Conservation (phyloP, 192 early-diverging fungal species). For the Entomortierella lignicola region DNA sequence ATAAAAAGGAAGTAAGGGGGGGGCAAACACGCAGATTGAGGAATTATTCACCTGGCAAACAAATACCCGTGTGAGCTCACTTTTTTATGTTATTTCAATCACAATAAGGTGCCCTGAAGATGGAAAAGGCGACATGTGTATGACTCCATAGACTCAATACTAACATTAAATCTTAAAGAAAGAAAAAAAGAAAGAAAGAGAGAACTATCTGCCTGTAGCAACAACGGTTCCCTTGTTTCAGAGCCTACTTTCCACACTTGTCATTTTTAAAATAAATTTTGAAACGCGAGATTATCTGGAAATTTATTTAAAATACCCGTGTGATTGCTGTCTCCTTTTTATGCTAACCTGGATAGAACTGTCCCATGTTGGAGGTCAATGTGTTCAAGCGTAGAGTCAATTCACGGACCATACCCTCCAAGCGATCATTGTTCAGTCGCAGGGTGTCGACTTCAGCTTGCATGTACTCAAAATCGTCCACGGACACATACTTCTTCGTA, state of each 20-base stretch:
- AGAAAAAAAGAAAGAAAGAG: too few species aligned
- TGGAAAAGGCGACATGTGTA: too few species aligned
- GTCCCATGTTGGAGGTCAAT: constrained; percentile 26
- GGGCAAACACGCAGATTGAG: background rate
- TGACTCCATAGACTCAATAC: too few species aligned
- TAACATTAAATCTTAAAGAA: too few species aligned
- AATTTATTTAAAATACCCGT: too few species aligned
- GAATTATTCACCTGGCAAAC: background rate
- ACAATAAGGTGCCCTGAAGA: too few species aligned
- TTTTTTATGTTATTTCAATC: too few species aligned
- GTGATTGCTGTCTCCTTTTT: background rate
- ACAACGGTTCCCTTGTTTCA: too few species aligned
- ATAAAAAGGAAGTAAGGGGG: background rate
- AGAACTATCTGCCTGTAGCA: too few species aligned
- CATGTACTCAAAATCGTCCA: constrained; percentile 54
- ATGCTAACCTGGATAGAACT: constrained; percentile 29
- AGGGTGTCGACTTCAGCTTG: constrained; percentile 46
- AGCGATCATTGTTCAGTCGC: constrained; percentile 44
- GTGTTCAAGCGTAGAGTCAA: constrained; percentile 33
- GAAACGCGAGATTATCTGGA: too few species aligned
- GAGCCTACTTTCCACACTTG: too few species aligned
- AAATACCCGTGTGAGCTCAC: background rate
- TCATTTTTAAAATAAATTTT: too few species aligned
- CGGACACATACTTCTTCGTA: constrained; percentile 45
- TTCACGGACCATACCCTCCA: constrained; percentile 46